These are phyloP conservation scores for Wolfiporia cocos DNA, from an alignment of 1,284 basidiomycete genomes.

Conservation along the genomic window DNA sequence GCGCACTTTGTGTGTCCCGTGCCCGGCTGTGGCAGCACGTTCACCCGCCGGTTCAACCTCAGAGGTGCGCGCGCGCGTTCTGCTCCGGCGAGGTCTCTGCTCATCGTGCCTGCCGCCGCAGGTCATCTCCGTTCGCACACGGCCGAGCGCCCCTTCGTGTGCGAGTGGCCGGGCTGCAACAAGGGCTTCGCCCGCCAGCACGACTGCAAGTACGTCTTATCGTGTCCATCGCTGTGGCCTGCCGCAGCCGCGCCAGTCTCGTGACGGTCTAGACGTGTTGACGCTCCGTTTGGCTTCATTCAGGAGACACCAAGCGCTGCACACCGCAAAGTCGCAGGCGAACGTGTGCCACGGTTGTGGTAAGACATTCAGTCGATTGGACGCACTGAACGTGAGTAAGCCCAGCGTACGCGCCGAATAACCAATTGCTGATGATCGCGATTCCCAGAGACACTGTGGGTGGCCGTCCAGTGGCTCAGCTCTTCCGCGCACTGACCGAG, in stretches of 20 bases:
- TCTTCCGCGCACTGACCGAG: constrained; percentile 2
- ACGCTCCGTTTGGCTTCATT: constrained; percentile 4
- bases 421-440: constrained; percentile 12
- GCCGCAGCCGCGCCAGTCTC: background rate
- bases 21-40: constrained; percentile 92
- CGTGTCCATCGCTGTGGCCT: background rate
- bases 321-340: constrained; percentile 76
- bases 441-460: constrained; percentile 29
- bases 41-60: constrained; percentile 83
- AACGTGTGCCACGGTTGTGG: constrained; percentile 91
- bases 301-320: constrained; percentile 83
- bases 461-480: constrained; percentile 9
- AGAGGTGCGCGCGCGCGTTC: constrained; percentile 66
- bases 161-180: constrained; percentile 88
- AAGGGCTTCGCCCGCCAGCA: constrained; percentile 94
- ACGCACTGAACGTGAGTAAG: constrained; percentile 89
- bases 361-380: constrained; percentile 90
- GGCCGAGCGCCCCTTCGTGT: constrained; percentile 91
- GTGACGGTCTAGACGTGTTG: background rate
- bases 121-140: constrained; percentile 96
- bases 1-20: constrained; percentile 92
- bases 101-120: constrained; percentile 20
- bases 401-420: constrained; percentile 8
- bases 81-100: constrained; percentile 7
- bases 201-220: constrained; percentile 81